Percentiles rank a stretch among this genome's conserved stretches.
phyloP scores from a whole-genome alignment of 2,329 filamentous ascomycete genomes.

The Cercospora sp. region DNA sequence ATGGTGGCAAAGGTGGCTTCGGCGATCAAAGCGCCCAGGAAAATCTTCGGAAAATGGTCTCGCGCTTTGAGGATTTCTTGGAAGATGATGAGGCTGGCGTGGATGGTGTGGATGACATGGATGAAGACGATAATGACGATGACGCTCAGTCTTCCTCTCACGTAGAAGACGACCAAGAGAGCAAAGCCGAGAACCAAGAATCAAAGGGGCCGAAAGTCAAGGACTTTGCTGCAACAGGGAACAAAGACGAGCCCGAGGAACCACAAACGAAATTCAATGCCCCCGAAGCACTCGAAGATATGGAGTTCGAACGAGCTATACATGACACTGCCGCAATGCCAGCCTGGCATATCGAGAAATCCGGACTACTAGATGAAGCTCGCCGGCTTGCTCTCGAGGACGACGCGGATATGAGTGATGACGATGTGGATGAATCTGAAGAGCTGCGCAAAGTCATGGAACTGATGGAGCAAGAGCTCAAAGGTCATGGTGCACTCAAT shows the following conservation, averaged over 20 bases:
- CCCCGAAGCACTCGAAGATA: slow-evolving; percentile 76
- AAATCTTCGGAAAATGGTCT: slow-evolving; percentile 86
- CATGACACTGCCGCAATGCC: slow-evolving; percentile 81
- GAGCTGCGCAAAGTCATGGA: slow-evolving; percentile 66
- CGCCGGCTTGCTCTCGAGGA: slow-evolving; percentile 42
- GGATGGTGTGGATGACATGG: slow-evolving; percentile 71
- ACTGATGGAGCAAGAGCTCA: slow-evolving; percentile 73
- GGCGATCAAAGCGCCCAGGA: slow-evolving; percentile 68
- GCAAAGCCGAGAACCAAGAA: not conserved
- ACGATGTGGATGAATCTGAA: slow-evolving; percentile 53
- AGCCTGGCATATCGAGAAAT: slow-evolving; percentile 41
- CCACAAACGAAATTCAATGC: slow-evolving; percentile 49
- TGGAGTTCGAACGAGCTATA: slow-evolving; percentile 85
- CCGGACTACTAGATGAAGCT: slow-evolving; percentile 40
- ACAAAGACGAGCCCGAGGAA: slow-evolving; percentile 48
- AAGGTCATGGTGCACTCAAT: slow-evolving; percentile 65
- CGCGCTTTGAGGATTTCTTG: slow-evolving; percentile 88
- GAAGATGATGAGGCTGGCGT: slow-evolving; percentile 79
- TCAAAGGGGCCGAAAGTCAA: not conserved
- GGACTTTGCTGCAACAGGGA: slow-evolving; percentile 5
- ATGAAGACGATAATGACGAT: slow-evolving; percentile 49
- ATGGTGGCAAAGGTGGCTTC: slow-evolving; percentile 43
- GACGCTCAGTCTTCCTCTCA: slow-evolving; percentile 41
- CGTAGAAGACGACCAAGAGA: not conserved
- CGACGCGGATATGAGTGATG: slow-evolving; percentile 47